phyloP scores from a whole-genome alignment of 495 filamentous ascomycete species.

The Haplographium delicatum region DNA sequence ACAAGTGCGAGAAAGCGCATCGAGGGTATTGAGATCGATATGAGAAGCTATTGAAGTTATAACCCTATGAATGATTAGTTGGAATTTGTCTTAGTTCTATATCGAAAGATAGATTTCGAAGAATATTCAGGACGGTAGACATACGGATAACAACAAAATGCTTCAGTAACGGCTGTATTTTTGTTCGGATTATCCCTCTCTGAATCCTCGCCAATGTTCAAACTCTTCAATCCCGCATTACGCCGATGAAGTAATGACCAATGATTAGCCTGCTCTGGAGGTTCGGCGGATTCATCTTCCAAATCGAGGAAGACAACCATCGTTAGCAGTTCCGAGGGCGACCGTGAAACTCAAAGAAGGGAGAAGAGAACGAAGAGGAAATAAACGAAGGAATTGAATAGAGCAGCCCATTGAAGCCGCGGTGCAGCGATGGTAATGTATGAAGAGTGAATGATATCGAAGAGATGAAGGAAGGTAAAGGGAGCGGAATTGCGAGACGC shows the following conservation, averaged over 20 bases:
- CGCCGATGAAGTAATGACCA: constrained; percentile 8
- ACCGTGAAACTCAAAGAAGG: background rate
- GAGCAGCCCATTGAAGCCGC: constrained; percentile 26
- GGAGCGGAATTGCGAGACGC: too few species aligned
- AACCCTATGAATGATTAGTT: constrained; percentile 67
- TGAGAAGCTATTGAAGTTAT: constrained; percentile 64
- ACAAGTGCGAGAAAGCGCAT: constrained; percentile 73
- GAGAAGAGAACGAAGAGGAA: constrained; percentile 11
- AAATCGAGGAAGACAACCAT: constrained; percentile 66
- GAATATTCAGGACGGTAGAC: too few species aligned
- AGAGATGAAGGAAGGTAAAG: background rate
- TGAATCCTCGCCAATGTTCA: constrained; percentile 9
- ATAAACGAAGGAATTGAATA: constrained; percentile 11
- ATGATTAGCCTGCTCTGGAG: constrained; percentile 18
- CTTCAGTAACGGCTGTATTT: constrained; percentile 62
- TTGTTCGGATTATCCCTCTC: constrained; percentile 56
- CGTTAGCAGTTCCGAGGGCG: background rate
- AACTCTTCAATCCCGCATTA: constrained; percentile 14
- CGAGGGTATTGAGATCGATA: constrained; percentile 80
- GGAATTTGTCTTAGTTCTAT: too few species aligned
- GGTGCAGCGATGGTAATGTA: constrained; percentile 13
- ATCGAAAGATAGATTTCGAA: too few species aligned
- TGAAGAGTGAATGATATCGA: constrained; percentile 2
- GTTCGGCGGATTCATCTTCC: constrained; percentile 42
- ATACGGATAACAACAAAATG: constrained; percentile 88